A percentile compares a stretch with the other conserved stretches of the same genome.
These are phyloP conservation scores for Coemansia sp. DNA, from an alignment of 192 early-diverging fungal genomes.

Conservation along the genomic window DNA sequence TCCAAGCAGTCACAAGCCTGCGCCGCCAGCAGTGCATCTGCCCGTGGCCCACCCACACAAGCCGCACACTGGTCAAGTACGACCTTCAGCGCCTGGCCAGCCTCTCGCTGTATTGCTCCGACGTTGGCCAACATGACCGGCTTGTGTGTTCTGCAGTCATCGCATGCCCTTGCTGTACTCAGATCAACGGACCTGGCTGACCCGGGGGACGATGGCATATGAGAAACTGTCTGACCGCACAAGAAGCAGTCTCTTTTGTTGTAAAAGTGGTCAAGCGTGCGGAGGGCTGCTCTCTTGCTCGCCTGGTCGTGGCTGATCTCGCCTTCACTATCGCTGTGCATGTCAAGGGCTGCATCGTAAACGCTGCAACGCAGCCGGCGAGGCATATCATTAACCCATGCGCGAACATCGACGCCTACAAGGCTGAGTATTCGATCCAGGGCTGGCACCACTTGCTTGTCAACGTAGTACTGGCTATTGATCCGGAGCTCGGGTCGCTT, in stretches of 20 bases:
- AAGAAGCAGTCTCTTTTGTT: constrained; percentile 30
- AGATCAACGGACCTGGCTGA: background rate
- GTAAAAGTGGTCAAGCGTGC: constrained; percentile 49
- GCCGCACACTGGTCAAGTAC: constrained; percentile 21
- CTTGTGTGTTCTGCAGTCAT: constrained; percentile 20
- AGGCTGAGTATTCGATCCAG: constrained; percentile 78
- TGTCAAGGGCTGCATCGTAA: constrained; percentile 11
- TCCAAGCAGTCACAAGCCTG: constrained; percentile 38
- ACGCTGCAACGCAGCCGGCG: constrained; percentile 21
- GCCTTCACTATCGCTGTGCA: constrained; percentile 9
- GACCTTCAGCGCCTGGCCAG: constrained; percentile 10
- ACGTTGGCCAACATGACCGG: constrained; percentile 14
- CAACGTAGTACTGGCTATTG: constrained; percentile 83
- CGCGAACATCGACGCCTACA: constrained; percentile 64
- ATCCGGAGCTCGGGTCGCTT: constrained; percentile 64
- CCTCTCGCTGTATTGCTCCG: constrained; percentile 8
- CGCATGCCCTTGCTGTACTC: constrained; percentile 16
- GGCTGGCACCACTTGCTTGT: constrained; percentile 81
- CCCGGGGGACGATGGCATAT: background rate
- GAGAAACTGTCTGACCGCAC: constrained; percentile 25
- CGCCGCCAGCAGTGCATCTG: constrained; percentile 33
- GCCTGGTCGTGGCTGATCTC: constrained; percentile 6
- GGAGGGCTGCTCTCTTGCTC: constrained; percentile 2
- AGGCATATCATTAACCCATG: constrained; percentile 41
- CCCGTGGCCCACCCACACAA: constrained; percentile 36